Base-by-base conservation (phyloP, 2,329 filamentous ascomycete species). In the Microsporum canis region DNA sequence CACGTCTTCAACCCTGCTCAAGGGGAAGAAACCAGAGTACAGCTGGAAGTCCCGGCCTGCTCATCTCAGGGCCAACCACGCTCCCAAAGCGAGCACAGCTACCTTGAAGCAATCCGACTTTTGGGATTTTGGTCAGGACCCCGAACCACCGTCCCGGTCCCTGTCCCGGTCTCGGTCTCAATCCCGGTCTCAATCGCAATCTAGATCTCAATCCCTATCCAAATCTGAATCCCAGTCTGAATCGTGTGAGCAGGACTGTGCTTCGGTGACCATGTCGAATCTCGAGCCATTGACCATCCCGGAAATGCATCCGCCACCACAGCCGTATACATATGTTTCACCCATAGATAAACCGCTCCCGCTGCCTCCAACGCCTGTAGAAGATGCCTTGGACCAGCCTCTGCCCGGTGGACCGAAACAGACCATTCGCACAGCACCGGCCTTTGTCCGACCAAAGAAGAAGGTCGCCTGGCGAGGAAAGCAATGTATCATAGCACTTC, bases 391-490 rank as follows among this genome's bases (percentile, higher is more conserved):
- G 64, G 65, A 3, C 57, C 58, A 5, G 29, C 61, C 8, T 49
- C 62, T 7, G 57, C 61, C 63, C 34, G 62, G 43, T 47, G 43
- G 43, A 58, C 60, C 45, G 29, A 66, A 60, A 60, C 67, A 62
- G 59, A 55, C 63, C 60, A 56, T 65, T 63, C 31, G 66, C 65
- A 45, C 51, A 58, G 62, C 45, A 59, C 45, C 62, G 47, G 68
- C 72, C 8, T 71, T 71, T 53, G 68, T 71, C 27, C 70, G 74
- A 60, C 68, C 69, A n/a, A 88, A 82, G 75, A 91, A 88, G 71
- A 89, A 86, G 74, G 78, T 91, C 1, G 80, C 81, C 53, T 91
- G 88, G 87, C 87, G 82, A 68, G 86, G 86, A 61, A 91, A 89
- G 75, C 85, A 83, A 62, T 89, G 89, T 59, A 73, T 88, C 67